phyloP scores from a whole-genome alignment of 805 yeast genomes.

The Candida adriatica region DNA sequence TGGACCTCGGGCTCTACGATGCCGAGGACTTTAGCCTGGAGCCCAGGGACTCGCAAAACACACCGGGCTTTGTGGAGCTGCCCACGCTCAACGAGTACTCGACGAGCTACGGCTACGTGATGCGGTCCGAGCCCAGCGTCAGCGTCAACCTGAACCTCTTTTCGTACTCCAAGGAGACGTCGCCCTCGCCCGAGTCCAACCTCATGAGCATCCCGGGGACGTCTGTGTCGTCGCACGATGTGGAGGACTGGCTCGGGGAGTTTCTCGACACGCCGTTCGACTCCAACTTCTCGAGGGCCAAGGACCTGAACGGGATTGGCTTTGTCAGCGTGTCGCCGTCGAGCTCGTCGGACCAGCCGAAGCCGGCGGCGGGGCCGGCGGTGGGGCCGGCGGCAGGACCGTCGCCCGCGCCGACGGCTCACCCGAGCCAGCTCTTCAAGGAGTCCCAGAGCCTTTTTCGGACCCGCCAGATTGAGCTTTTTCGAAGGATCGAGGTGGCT shows the following conservation, averaged over 20 bases:
- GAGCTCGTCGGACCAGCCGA: slow-evolving; percentile 8
- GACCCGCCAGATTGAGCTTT: slow-evolving; percentile 59
- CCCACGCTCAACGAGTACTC: slow-evolving; percentile 32
- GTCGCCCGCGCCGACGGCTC: slow-evolving; percentile 9
- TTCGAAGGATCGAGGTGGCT: slow-evolving; percentile 34
- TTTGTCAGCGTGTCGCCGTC: slow-evolving; percentile 29
- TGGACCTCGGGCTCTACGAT: slow-evolving; percentile 28
- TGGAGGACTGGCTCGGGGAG: slow-evolving; percentile 62
- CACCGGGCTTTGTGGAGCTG: slow-evolving; percentile 25
- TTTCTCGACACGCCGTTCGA: slow-evolving; percentile 64
- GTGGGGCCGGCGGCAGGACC: background rate
- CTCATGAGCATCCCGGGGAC: too few species aligned
- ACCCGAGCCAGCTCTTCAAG: slow-evolving; percentile 25
- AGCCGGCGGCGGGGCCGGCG: background rate
- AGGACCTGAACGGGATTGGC: slow-evolving; percentile 49
- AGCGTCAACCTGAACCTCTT: slow-evolving; percentile 16
- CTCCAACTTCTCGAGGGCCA: slow-evolving; percentile 41
- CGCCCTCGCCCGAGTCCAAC: too few species aligned
- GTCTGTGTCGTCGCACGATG: too few species aligned
- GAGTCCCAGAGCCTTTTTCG: slow-evolving; percentile 38
- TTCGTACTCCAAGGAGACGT: slow-evolving; percentile 7
- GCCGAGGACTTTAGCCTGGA: slow-evolving; percentile 17
- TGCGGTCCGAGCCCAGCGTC: background rate
- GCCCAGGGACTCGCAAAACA: slow-evolving; percentile 20
- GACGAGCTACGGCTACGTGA: slow-evolving; percentile 35